Evolutionary conservation across 345 rosid species (phyloP), one percentile per base, ranked within the genome.

Genomic region (Citrus glauca): DNA sequence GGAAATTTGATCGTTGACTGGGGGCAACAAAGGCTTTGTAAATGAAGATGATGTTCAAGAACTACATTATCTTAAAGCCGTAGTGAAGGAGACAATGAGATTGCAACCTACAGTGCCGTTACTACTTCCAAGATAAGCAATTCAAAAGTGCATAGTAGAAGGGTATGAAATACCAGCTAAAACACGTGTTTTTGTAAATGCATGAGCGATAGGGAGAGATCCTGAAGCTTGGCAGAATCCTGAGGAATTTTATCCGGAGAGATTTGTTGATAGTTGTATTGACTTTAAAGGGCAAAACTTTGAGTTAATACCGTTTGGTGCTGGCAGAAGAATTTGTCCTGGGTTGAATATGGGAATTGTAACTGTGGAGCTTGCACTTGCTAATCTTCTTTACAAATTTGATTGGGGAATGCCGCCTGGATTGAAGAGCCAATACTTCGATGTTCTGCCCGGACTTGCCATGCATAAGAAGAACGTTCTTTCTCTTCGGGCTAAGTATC

Each of bases 161-260:
- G 84, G 84, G 4, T 82, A 79, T 30, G 78, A 74, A 24, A 78
- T 86, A 37, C 69, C 71, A 25, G 40, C 83, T 1, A 80, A 74
- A 65, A 79, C 85, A 1, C 20, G 37, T n/a, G 77, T 86, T 40
- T 67, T 38, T 69, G 78, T 80, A 10, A 84, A 82, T 35, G 76
- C 59, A 7, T 85, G 72, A 77, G 89, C 88, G 0, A 67, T 88
- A 4, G 88, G 90, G 9, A 81, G 89, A 4, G 91, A 87, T 25
- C 68, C 77, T 28, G 83, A 84, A 72, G 80, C 64, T 1, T 85
- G 90, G 92, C 67, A 82, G 5, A 76, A 56, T 19, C 75, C 82
- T 0, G 69, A 80, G 6, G 66, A 69, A 66, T 83, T 83, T 30
- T 9, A 25, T 27, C 84, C 84, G 0, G 82, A 84, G 14, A 80